Conservation (phyloP, 2,329 filamentous ascomycete genomes). For the Trichoderma breve region DNA sequence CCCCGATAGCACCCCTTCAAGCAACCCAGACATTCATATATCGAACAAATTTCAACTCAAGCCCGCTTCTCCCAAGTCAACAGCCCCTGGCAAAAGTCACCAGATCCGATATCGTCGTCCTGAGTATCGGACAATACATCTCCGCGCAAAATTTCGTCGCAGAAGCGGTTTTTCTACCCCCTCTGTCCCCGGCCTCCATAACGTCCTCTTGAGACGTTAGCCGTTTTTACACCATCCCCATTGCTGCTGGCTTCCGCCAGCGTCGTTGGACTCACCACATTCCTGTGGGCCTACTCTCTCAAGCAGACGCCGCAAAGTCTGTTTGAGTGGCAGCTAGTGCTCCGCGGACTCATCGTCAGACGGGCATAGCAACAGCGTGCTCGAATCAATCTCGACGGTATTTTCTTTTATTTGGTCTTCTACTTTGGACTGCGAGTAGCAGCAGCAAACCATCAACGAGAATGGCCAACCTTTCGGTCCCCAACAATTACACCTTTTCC, state of each 20-base stretch:
- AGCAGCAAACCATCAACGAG: slow-evolving; percentile 25
- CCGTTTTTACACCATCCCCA: slow-evolving; percentile 37
- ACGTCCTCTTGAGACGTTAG: slow-evolving; percentile 70
- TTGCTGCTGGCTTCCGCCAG: slow-evolving; percentile 87
- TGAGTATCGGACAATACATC: slow-evolving; percentile 73
- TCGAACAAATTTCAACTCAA: slow-evolving; percentile 19
- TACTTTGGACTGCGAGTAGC: slow-evolving; percentile 23
- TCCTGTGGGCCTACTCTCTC: slow-evolving; percentile 97
- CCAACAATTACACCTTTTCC: slow-evolving; percentile 78
- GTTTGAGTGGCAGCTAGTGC: slow-evolving; percentile 98
- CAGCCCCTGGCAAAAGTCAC: slow-evolving; percentile 27
- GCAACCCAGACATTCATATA: neutral
- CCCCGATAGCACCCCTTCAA: slow-evolving; percentile 58
- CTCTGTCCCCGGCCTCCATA: slow-evolving; percentile 88
- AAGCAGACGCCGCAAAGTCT: slow-evolving; percentile 90
- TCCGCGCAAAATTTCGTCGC: slow-evolving; percentile 83
- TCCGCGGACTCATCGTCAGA: slow-evolving; percentile 64
- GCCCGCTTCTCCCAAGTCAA: slow-evolving; percentile 18
- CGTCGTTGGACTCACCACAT: slow-evolving; percentile 58
- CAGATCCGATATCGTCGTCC: slow-evolving; percentile 77
- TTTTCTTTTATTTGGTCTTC: slow-evolving; percentile 22
- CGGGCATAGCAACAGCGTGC: slow-evolving; percentile 29
- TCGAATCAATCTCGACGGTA: neutral
- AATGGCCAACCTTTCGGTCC: slow-evolving; percentile 82
- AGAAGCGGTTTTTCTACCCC: slow-evolving; percentile 77